These are phyloP conservation scores for Sporisorium iseilematis-ciliati DNA, from an alignment of 1,284 basidiomycete species.

Conservation along the genomic window DNA sequence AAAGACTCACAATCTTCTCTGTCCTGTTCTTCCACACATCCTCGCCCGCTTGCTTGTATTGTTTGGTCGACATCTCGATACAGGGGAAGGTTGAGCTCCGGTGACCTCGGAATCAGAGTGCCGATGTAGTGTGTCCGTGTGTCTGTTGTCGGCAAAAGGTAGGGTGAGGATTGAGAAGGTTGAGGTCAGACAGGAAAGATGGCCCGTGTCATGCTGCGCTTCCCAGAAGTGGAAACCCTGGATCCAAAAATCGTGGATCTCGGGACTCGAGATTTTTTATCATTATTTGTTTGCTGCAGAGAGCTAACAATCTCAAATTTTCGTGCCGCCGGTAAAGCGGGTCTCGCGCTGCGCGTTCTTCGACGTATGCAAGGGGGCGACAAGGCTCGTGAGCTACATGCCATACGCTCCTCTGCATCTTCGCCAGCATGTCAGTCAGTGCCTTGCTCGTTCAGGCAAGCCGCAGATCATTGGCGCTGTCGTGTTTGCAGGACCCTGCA, in stretches of 20 bases:
- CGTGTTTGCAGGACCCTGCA: conserved; percentile 21
- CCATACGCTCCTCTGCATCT: neutral
- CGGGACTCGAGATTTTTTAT: neutral
- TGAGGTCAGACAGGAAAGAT: neutral
- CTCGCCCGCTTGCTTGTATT: conserved; percentile 66
- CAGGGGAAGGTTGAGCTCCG: neutral
- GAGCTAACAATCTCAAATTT: neutral
- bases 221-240: neutral
- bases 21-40: conserved; percentile 68
- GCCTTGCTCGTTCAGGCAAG: too few species aligned
- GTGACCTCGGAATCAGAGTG: neutral
- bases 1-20: conserved; percentile 66
- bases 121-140: neutral
- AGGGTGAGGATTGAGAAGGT: neutral
- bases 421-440: neutral
- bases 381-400: conserved; percentile 21
- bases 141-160: too few species aligned
- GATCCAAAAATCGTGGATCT: conserved; percentile 6
- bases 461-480: neutral
- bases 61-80: conserved; percentile 55
- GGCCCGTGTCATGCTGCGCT: conserved; percentile 9
- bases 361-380: conserved; percentile 48
- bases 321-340: conserved; percentile 1
- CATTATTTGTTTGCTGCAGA: neutral
- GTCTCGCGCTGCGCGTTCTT: conserved; percentile 35